Evolutionary conservation across 75 land plant species (phyloP), one percentile per base, ranked within the genome.

Genomic region (Picea glauca): DNA sequence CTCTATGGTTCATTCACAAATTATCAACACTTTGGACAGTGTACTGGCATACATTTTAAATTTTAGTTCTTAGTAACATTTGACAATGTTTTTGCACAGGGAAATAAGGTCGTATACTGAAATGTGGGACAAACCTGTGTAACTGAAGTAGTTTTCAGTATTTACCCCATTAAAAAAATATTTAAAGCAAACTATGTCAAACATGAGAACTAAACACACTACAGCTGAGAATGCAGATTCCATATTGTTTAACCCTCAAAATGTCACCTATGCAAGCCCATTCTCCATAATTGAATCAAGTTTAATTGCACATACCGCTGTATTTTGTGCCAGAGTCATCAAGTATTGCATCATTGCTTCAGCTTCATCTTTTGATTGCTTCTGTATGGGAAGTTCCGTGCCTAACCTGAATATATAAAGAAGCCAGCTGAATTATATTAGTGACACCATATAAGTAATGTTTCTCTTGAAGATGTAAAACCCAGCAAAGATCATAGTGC

Each of bases 321-420:
- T 96, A 67, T 94, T 77, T 43, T 96, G 95, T 58, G 91, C 99
- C 60, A 91, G 68, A 26, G 64, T 78, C 90, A 88, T 91, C 80
- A 96, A 80, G 13, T 92, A 87, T 57, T 91, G 84, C 93, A 94
- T 90, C 26, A 86, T 75, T 60, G 79, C 76, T 62, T 91, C 90
- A 43, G 95, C 97, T 40, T 89, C 92, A 78, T 83, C 92, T 79
- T 83, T 89, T 54, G 84, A 64, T 62, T 87, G 91, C 66, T 83
- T 86, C 77, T 85, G 87, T 50, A 87, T 86, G 12, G 83, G 85
- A 57, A 82, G 78, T 78, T 94, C 98, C 58, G 75, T 77, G 58
- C 80, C 92, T 78, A 96, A 74, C 77, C 99, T 96, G 77, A 66
- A 66, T 20, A 66, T 35, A 4, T 3, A 57, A 33, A 82, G 12